phyloP scores from a whole-genome alignment of 192 early-diverging fungal genomes.

The Backusella tuberculispora region DNA sequence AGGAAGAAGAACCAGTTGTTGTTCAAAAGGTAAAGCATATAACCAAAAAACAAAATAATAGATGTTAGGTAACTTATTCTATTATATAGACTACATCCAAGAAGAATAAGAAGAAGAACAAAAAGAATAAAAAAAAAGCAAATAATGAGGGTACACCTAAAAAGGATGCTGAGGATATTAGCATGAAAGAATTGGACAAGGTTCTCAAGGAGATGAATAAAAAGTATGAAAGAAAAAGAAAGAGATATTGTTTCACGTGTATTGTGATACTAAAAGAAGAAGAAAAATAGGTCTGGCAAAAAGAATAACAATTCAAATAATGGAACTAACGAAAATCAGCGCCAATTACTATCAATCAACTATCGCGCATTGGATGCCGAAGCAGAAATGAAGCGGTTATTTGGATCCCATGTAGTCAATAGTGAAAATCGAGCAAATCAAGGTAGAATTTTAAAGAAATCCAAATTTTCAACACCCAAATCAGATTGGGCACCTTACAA shows the following conservation, averaged over 20 bases:
- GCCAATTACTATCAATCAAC: conserved; percentile 59
- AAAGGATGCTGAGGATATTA: conserved; percentile 52
- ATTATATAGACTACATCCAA: conserved; percentile 21
- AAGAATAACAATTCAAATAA: conserved; percentile 15
- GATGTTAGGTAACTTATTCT: background rate
- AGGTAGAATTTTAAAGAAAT: conserved; percentile 51
- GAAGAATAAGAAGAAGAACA: conserved; percentile 58
- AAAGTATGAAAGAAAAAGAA: conserved; percentile 45
- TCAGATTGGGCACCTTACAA: conserved; percentile 73
- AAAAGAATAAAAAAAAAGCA: conserved; percentile 45
- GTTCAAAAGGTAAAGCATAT: background rate
- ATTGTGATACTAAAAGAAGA: background rate
- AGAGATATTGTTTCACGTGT: background rate
- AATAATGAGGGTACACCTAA: conserved; percentile 18
- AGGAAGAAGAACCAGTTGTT: background rate
- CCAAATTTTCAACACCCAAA: conserved; percentile 68
- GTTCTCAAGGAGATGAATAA: conserved; percentile 63
- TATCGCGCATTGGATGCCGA: conserved; percentile 76
- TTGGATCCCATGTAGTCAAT: conserved; percentile 84
- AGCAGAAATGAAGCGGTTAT: conserved; percentile 87
- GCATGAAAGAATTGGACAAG: conserved; percentile 66
- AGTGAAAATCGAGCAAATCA: conserved; percentile 31
- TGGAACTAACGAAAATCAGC: background rate
- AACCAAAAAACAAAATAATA: background rate
- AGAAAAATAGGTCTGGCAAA: conserved; percentile 4